phyloP scores from a whole-genome alignment of 306 rosid genomes.

The Sicyos edulis region DNA sequence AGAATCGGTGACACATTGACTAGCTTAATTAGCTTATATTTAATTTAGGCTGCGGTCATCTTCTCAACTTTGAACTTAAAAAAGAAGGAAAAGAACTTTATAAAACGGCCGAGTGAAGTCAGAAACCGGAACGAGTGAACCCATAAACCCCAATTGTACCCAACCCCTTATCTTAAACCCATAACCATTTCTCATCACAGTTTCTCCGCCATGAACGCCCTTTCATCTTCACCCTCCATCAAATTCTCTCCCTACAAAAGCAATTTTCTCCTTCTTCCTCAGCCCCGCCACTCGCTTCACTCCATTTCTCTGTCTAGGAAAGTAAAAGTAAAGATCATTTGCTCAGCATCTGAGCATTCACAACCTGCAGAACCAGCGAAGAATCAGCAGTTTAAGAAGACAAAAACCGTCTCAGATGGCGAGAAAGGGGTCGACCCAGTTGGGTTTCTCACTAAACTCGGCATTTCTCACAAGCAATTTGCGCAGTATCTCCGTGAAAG shows the following conservation, averaged over 20 bases:
- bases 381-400: slow-evolving; percentile 25
- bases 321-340: slow-evolving; percentile 27
- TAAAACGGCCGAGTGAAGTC: slow-evolving; percentile 5
- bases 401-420: slow-evolving; percentile 30
- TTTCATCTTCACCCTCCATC: slow-evolving; percentile 38
- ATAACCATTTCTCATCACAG: not conserved
- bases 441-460: slow-evolving; percentile 71
- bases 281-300: slow-evolving; percentile 31
- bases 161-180: slow-evolving; percentile 24
- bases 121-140: slow-evolving; percentile 2
- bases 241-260: slow-evolving; percentile 32
- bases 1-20: too few species aligned
- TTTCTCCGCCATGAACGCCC: slow-evolving; percentile 32
- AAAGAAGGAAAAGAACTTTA: too few species aligned
- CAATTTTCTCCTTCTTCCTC: slow-evolving; percentile 29
- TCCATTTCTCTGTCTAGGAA: slow-evolving; percentile 38
- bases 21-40: too few species aligned
- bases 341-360: slow-evolving; percentile 66
- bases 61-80: too few species aligned
- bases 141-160: not conserved
- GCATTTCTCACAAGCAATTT: slow-evolving; percentile 70
- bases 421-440: slow-evolving; percentile 73
- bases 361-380: slow-evolving; percentile 26
- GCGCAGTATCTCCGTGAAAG: slow-evolving; percentile 90
- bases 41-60: too few species aligned